Conservation (phyloP, 2,329 filamentous ascomycete species). For the Aspergillus sp. region DNA sequence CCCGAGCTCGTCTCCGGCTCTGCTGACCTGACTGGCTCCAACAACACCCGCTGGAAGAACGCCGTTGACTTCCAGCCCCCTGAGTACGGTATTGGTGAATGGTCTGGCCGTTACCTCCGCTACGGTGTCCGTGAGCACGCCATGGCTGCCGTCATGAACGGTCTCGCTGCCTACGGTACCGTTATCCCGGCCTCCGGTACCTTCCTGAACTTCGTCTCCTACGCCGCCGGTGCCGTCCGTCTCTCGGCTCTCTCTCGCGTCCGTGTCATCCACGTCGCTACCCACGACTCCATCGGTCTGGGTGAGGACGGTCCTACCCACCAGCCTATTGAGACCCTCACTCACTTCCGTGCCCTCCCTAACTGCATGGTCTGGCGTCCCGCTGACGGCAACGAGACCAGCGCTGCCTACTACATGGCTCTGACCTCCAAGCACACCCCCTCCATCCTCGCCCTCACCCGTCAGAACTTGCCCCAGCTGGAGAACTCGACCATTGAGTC, state of each 20-base stretch:
- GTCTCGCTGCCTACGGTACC: conserved; percentile 89
- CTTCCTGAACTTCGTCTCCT: conserved; percentile 99
- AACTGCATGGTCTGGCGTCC: conserved; percentile 99
- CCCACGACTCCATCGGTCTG: conserved; percentile 97
- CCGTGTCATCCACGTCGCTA: conserved; percentile 91
- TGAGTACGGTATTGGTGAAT: conserved; percentile 76
- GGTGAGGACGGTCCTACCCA: conserved; percentile 98
- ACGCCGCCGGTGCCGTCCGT: conserved; percentile 90
- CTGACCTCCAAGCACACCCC: conserved; percentile 85
- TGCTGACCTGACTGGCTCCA: conserved; percentile 95
- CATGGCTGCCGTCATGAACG: conserved; percentile 54
- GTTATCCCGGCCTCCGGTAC: conserved; percentile 90
- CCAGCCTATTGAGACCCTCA: conserved; percentile 96
- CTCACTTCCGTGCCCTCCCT: conserved; percentile 96
- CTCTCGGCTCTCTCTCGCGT: conserved; percentile 86
- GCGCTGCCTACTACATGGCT: conserved; percentile 93
- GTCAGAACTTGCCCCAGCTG: conserved; percentile 96
- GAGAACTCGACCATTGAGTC: conserved; percentile 87
- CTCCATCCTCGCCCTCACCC: conserved; percentile 87
- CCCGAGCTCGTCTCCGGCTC: conserved; percentile 94
- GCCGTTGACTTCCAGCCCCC: conserved; percentile 97
- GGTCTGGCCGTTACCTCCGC: conserved; percentile 72
- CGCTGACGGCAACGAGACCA: conserved; percentile 96
- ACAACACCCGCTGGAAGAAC: conserved; percentile 97
- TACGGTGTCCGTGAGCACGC: conserved; percentile 48